Evolutionary conservation across 495 filamentous ascomycete species (phyloP).

Genomic region (Cenococcum geophilum): DNA sequence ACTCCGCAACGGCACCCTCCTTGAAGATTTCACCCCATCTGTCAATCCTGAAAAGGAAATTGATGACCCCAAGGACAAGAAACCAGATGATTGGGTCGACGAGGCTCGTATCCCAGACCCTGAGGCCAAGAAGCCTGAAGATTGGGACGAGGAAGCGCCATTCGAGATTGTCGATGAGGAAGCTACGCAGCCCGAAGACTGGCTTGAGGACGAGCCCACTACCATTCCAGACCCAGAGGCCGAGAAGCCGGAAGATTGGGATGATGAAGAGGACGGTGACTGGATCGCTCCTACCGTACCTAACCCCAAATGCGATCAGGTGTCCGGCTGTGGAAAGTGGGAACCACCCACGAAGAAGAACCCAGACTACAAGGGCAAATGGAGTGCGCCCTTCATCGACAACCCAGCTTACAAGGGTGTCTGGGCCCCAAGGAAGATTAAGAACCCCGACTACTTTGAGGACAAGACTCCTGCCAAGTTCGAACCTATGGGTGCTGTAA

Average conservation of each 20-base stretch:
- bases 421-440: conserved; percentile 92
- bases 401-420: conserved; percentile 98
- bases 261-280: conserved; percentile 99
- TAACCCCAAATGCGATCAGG: conserved; percentile 94
- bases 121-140: conserved; percentile 89
- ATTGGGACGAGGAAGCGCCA: conserved; percentile 98
- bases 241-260: conserved; percentile 98
- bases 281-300: conserved; percentile 89
- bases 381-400: conserved; percentile 87
- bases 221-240: conserved; percentile 92
- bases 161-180: conserved; percentile 93
- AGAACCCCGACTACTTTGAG: conserved; percentile 95
- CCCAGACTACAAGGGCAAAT: conserved; percentile 98
- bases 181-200: conserved; percentile 87
- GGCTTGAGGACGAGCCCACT: conserved; percentile 86
- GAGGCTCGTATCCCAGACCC: conserved; percentile 85
- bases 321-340: conserved; percentile 93
- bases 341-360: conserved; percentile 88
- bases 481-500: conserved; percentile 94
- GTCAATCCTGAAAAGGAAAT: conserved; percentile 97
- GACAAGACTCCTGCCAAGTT: conserved; percentile 96
- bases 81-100: conserved; percentile 95
- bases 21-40: conserved; percentile 87
- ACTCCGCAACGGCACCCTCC: conserved; percentile 80
- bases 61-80: conserved; percentile 89